phyloP scores from a whole-genome alignment of 129 eudicot genomes.

The Ambrosia artemisiifolia region DNA sequence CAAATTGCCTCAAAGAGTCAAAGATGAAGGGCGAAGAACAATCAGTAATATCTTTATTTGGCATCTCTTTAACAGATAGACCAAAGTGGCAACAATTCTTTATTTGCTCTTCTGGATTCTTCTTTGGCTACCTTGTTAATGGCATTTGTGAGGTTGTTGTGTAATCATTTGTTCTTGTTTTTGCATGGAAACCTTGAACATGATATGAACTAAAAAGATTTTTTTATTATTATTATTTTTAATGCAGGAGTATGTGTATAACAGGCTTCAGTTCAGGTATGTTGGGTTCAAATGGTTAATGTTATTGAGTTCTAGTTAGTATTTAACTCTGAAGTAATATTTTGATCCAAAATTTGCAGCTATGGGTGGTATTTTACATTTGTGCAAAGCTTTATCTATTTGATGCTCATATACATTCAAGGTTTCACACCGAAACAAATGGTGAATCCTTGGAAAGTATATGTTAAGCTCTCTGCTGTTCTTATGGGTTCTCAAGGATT shows the following conservation, averaged over 20 bases:
- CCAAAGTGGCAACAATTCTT: constrained; percentile 77
- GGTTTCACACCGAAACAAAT: constrained; percentile 76
- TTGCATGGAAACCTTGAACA: background rate
- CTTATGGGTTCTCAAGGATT: constrained; percentile 81
- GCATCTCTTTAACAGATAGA: constrained; percentile 49
- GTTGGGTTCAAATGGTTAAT: background rate
- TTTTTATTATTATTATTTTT: background rate
- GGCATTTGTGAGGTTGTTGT: constrained; percentile 49
- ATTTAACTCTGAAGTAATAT: background rate
- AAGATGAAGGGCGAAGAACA: constrained; percentile 62
- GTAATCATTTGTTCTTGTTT: background rate
- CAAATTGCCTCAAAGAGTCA: no score
- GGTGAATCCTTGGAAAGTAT: constrained; percentile 33
- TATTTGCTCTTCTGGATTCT: constrained; percentile 28
- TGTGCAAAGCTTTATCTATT: constrained; percentile 69
- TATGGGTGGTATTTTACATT: constrained; percentile 88
- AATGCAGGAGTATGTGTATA: constrained; percentile 56
- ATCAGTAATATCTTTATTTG: constrained; percentile 55
- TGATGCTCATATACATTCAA: constrained; percentile 54
- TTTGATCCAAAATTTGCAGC: constrained; percentile 36
- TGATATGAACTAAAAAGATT: background rate
- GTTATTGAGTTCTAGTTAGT: no score
- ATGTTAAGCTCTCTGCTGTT: constrained; percentile 75
- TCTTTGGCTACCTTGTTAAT: constrained; percentile 71
- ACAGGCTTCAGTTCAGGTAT: constrained; percentile 53